These are phyloP conservation scores for Apiotrichum gracile DNA, from an alignment of 1,284 basidiomycete genomes.

Conservation along the genomic window DNA sequence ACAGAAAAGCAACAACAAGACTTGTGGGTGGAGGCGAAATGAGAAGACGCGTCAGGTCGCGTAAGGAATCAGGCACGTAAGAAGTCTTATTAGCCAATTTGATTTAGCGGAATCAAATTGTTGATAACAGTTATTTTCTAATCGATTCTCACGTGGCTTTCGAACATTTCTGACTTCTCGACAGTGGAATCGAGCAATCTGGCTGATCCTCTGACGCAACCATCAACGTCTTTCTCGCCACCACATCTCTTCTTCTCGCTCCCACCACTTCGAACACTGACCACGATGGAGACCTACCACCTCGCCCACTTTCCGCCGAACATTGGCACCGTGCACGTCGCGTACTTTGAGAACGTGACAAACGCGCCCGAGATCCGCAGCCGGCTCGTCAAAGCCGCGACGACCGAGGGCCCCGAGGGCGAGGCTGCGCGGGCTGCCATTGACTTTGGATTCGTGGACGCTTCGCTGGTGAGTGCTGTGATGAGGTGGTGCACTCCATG, in stretches of 20 bases:
- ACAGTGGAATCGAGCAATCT: too few relatives aligned
- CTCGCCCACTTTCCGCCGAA: constrained; percentile 38
- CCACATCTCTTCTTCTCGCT: neutral
- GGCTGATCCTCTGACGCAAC: neutral
- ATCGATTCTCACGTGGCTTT: too few relatives aligned
- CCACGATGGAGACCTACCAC: constrained; percentile 47
- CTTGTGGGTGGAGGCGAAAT: neutral
- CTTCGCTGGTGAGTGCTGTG: constrained; percentile 51
- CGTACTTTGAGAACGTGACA: constrained; percentile 61
- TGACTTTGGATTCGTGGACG: constrained; percentile 85
- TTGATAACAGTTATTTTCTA: too few relatives aligned
- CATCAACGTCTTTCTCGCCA: neutral
- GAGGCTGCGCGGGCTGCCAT: constrained; percentile 64
- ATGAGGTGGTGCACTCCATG: neutral
- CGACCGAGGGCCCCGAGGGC: constrained; percentile 56
- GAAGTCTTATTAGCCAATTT: too few relatives aligned
- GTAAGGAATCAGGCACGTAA: neutral
- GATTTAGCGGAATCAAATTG: neutral
- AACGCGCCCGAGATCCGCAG: constrained; percentile 60
- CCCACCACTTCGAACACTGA: neutral
- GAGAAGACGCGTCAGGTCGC: constrained; percentile 11
- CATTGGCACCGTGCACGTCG: constrained; percentile 53
- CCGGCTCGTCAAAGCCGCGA: constrained; percentile 64
- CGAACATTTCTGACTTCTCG: too few relatives aligned
- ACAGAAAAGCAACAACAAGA: neutral